Percentiles rank a stretch among this genome's conserved stretches.
phyloP scores from a whole-genome alignment of 768 basidiomycete species.

The Suillus clintonianus region DNA sequence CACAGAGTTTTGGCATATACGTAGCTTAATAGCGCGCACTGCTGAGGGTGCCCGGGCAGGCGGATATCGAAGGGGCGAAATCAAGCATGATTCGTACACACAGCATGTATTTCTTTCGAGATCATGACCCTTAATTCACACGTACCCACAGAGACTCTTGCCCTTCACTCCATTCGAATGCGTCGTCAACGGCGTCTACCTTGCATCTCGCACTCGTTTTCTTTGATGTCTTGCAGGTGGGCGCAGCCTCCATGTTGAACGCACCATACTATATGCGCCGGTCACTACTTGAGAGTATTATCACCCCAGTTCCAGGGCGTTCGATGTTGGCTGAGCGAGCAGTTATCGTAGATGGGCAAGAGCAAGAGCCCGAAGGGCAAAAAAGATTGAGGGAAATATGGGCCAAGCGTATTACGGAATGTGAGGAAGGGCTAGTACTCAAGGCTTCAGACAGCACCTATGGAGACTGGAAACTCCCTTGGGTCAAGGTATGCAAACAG shows the following conservation, averaged over 20 bases:
- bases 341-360: constrained; percentile 35
- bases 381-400: constrained; percentile 46
- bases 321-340: constrained; percentile 63
- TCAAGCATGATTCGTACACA: constrained; percentile 22
- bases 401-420: constrained; percentile 48
- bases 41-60: constrained; percentile 53
- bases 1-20: constrained; percentile 77
- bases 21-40: constrained; percentile 56
- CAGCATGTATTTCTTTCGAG: constrained; percentile 12
- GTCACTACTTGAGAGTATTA: constrained; percentile 55
- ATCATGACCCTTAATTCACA: constrained; percentile 35
- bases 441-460: constrained; percentile 74
- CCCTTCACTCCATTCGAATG: constrained; percentile 44
- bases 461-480: constrained; percentile 62
- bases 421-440: constrained; percentile 74
- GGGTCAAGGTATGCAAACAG: constrained; percentile 67
- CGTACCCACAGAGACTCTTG: constrained; percentile 36
- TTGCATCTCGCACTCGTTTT: constrained; percentile 81
- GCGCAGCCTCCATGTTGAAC: constrained; percentile 58
- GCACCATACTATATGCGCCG: constrained; percentile 63
- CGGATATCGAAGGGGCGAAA: constrained; percentile 13
- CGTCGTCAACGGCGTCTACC: constrained; percentile 30
- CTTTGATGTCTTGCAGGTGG: constrained; percentile 80
- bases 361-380: constrained; percentile 13
- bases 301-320: constrained; percentile 57